These are phyloP conservation scores for Trichocomaceae sp. DNA, from an alignment of 2,329 filamentous ascomycete species.

Conservation along the genomic window DNA sequence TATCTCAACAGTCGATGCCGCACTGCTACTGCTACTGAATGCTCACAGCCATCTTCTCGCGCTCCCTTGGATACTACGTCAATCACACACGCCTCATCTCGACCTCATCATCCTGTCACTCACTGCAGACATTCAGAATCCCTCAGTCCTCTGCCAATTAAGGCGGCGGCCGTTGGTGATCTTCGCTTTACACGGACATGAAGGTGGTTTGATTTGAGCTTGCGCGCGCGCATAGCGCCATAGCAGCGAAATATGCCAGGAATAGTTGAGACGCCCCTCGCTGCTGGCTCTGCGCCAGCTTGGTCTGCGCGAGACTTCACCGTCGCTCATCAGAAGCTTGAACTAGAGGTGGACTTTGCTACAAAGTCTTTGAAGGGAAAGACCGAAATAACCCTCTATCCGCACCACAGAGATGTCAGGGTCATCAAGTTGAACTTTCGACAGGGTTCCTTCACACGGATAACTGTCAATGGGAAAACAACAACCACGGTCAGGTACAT, in stretches of 20 bases:
- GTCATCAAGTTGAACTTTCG: conserved; percentile 55
- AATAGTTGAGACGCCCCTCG: conserved; percentile 29
- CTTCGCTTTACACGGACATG: conserved; percentile 26
- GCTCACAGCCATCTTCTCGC: background rate
- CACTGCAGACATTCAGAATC: background rate
- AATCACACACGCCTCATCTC: background rate
- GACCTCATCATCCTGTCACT: conserved; percentile 1
- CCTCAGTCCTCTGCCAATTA: conserved; percentile 10
- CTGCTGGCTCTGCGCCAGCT: conserved; percentile 19
- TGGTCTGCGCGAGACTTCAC: conserved; percentile 42
- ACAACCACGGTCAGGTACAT: conserved; percentile 30
- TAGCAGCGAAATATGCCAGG: conserved; percentile 36
- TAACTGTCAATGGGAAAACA: conserved; percentile 43
- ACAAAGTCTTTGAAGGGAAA: conserved; percentile 67
- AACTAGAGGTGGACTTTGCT: conserved; percentile 81
- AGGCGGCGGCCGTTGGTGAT: conserved; percentile 5
- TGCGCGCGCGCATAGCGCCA: conserved; percentile 37
- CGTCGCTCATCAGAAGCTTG: conserved; percentile 77
- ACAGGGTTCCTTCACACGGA: conserved; percentile 52
- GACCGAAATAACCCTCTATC: conserved; percentile 73
- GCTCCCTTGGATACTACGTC: background rate
- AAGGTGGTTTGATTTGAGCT: conserved; percentile 28
- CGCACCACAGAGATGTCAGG: conserved; percentile 50
- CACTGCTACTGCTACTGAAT: background rate
- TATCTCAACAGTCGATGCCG: background rate